Evolutionary conservation across 768 basidiomycete species (phyloP).

Genomic region (Lactarius quietus): DNA sequence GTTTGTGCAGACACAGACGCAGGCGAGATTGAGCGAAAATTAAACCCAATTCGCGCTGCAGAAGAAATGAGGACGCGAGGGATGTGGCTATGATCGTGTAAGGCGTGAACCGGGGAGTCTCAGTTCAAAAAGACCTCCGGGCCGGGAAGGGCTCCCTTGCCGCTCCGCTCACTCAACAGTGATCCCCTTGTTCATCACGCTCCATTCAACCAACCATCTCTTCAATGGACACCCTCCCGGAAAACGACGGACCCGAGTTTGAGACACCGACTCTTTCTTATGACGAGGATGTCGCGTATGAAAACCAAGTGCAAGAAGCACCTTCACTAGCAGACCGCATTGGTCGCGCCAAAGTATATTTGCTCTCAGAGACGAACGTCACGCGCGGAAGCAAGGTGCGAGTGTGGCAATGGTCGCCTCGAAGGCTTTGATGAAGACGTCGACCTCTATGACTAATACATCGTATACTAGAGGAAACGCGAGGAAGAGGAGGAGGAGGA

Average conservation of each 20-base stretch:
- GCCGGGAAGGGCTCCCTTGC: not conserved
- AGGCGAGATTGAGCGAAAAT: not conserved
- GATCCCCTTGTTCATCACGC: not conserved
- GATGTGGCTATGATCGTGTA: not conserved
- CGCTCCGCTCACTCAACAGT: not conserved
- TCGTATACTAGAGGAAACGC: constrained; percentile 44
- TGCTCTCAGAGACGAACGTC: constrained; percentile 65
- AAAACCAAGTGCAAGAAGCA: constrained; percentile 48
- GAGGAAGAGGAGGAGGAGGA: constrained; percentile 40
- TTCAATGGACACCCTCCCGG: constrained; percentile 31
- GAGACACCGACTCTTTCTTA: constrained; percentile 42
- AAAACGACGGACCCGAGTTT: constrained; percentile 11
- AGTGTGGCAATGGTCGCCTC: constrained; percentile 39
- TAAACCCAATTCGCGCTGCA: not conserved
- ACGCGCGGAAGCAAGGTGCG: constrained; percentile 71
- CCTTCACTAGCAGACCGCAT: constrained; percentile 61
- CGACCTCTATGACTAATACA: constrained; percentile 19
- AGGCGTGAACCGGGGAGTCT: not conserved
- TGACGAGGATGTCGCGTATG: constrained; percentile 53
- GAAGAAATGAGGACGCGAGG: not conserved
- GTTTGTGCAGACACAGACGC: not conserved
- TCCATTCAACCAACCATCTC: not conserved
- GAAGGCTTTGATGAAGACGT: constrained; percentile 44
- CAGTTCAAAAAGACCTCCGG: not conserved
- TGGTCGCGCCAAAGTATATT: constrained; percentile 68